Evolutionary conservation across 169 alveolate species (phyloP).

Genomic region (Eimeria acervulina): DNA sequence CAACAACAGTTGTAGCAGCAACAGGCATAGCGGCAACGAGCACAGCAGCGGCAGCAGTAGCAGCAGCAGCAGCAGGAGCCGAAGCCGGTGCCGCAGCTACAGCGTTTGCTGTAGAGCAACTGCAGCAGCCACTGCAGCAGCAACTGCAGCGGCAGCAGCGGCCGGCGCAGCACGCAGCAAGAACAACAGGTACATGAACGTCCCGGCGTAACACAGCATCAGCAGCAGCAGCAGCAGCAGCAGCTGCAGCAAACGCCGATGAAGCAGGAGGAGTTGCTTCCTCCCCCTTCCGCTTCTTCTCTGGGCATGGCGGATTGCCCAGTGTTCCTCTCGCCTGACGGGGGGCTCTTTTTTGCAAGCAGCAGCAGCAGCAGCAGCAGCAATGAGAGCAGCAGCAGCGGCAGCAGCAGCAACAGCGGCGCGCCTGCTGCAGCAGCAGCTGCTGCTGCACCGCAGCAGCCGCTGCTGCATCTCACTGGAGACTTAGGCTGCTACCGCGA

Average conservation of each 20-base stretch:
- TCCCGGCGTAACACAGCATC: conserved; percentile 12
- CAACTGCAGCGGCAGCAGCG: conserved; percentile 11
- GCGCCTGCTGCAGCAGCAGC: background rate
- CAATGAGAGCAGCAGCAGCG: background rate
- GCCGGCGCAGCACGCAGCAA: too few species aligned
- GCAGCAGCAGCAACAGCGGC: background rate
- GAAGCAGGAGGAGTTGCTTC: conserved; percentile 3
- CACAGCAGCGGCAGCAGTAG: background rate
- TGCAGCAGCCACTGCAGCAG: background rate
- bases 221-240: conserved; percentile 41
- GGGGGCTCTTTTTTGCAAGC: background rate
- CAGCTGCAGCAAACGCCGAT: background rate
- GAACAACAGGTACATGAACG: conserved; percentile 50
- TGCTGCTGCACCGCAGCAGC: conserved; percentile 60
- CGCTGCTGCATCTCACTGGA: conserved; percentile 40
- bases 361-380: conserved; percentile 52
- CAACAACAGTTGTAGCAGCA: conserved; percentile 16
- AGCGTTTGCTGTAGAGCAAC: background rate
- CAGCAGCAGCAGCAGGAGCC: background rate
- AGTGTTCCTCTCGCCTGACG: background rate
- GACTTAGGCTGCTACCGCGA: conserved; percentile 24
- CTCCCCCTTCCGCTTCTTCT: background rate
- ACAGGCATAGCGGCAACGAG: background rate
- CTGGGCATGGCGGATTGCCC: conserved; percentile 64
- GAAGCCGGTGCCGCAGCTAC: background rate